These are phyloP conservation scores for Sporisorium scitamineum DNA, from an alignment of 1,284 basidiomycete genomes.

Conservation along the genomic window DNA sequence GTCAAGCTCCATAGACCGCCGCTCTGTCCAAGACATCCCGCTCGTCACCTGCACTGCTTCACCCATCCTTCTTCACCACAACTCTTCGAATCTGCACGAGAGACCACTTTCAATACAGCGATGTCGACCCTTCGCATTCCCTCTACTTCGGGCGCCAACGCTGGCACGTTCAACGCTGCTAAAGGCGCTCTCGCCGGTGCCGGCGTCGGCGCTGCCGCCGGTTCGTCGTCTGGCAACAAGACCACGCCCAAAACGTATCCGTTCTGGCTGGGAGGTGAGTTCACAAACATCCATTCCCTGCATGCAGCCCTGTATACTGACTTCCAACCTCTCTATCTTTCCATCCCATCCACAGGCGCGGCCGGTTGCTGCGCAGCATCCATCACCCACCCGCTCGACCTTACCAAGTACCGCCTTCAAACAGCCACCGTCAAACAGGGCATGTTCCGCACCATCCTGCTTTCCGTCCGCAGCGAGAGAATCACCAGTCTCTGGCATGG, in stretches of 20 bases:
- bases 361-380: conserved; percentile 51
- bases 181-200: conserved; percentile 50
- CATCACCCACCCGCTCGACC: conserved; percentile 69
- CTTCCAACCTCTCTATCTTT: not conserved
- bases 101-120: not conserved
- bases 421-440: conserved; percentile 56
- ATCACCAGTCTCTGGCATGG: conserved; percentile 65
- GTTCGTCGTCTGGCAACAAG: conserved; percentile 23
- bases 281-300: too few species aligned
- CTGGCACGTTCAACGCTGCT: conserved; percentile 43
- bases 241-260: conserved; percentile 54
- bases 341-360: conserved; percentile 20
- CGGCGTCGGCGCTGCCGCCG: conserved; percentile 33
- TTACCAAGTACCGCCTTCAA: conserved; percentile 69
- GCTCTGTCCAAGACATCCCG: too few species aligned
- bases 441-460: conserved; percentile 56
- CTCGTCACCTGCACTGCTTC: not conserved
- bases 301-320: not conserved
- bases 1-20: too few species aligned
- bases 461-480: conserved; percentile 49
- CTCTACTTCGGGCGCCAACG: conserved; percentile 26
- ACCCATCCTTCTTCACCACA: not conserved
- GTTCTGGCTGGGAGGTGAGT: conserved; percentile 66
- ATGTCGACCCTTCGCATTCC: conserved; percentile 44
- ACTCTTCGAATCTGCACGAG: too few species aligned